phyloP scores from a whole-genome alignment of 169 alveolate species.

The Plasmodium cynomolgi region DNA sequence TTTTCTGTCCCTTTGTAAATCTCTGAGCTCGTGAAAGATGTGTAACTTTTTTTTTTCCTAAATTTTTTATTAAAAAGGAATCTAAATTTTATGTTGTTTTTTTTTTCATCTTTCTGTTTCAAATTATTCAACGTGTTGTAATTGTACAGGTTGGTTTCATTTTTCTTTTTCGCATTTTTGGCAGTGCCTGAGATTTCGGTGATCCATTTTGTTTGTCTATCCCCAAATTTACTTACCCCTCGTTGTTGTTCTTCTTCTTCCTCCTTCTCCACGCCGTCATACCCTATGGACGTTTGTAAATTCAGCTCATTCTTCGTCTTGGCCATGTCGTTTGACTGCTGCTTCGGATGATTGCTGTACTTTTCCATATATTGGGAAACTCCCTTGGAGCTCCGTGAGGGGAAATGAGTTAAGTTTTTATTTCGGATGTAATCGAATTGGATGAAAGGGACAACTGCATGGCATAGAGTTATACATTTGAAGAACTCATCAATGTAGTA shows the following conservation, averaged over 20 bases:
- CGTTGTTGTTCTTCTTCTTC: neutral
- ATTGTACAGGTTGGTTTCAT: neutral
- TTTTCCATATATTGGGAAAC: constrained; percentile 37
- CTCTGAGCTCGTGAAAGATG: constrained; percentile 3
- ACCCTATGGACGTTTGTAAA: neutral
- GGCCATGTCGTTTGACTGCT: neutral
- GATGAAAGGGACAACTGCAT: constrained; percentile 57
- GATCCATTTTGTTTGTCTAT: neutral
- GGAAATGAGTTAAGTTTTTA: constrained; percentile 25
- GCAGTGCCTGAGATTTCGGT: neutral
- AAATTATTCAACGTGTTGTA: neutral
- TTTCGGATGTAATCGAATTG: constrained; percentile 61
- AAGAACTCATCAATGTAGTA: constrained; percentile 74
- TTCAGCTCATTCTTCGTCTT: constrained; percentile 17
- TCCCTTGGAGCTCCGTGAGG: constrained; percentile 56
- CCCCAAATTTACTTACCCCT: neutral
- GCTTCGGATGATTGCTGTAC: neutral
- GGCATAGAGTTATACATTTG: constrained; percentile 72
- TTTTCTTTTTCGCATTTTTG: neutral
- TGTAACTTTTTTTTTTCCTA: constrained; percentile 17
- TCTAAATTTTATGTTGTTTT: constrained; percentile 11
- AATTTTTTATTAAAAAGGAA: constrained; percentile 25
- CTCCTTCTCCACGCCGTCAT: neutral
- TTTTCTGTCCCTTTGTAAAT: constrained; percentile 27
- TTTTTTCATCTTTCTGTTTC: neutral